Evolutionary conservation across 1,284 basidiomycete species (phyloP).

Genomic region (Fomes fomentarius): DNA sequence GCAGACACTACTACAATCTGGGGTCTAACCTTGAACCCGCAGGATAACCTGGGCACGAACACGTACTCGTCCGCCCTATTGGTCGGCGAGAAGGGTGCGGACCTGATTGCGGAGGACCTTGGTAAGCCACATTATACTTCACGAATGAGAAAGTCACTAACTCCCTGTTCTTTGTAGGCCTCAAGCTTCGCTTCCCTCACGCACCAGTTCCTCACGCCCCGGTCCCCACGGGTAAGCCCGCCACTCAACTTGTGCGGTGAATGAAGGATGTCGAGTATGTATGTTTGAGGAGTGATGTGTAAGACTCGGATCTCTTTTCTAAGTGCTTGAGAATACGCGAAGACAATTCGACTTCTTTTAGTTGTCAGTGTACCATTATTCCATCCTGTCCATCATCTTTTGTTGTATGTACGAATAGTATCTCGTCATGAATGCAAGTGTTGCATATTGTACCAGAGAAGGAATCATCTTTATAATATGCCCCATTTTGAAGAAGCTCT

Average conservation of each 20-base stretch:
- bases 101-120: slow-evolving; percentile 64
- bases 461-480: too few species aligned
- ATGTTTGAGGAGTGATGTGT: not conserved
- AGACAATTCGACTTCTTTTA: not conserved
- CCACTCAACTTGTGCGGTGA: slow-evolving; percentile 47
- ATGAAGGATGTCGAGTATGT: not conserved
- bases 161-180: slow-evolving; percentile 39
- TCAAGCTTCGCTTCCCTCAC: slow-evolving; percentile 64
- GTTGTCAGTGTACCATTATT: not conserved
- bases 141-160: not conserved
- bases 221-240: slow-evolving; percentile 55
- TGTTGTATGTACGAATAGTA: not conserved
- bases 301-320: not conserved
- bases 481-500: too few species aligned
- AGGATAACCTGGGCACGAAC: slow-evolving; percentile 75
- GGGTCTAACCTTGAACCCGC: not conserved
- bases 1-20: not conserved
- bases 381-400: not conserved
- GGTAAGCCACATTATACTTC: slow-evolving; percentile 38
- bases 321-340: not conserved
- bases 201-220: slow-evolving; percentile 75
- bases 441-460: too few species aligned
- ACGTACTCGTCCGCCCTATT: slow-evolving; percentile 71
- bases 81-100: slow-evolving; percentile 71
- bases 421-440: too few species aligned